Evolutionary conservation across 768 basidiomycete genomes (phyloP).

Genomic region (Lentinula sp.): DNA sequence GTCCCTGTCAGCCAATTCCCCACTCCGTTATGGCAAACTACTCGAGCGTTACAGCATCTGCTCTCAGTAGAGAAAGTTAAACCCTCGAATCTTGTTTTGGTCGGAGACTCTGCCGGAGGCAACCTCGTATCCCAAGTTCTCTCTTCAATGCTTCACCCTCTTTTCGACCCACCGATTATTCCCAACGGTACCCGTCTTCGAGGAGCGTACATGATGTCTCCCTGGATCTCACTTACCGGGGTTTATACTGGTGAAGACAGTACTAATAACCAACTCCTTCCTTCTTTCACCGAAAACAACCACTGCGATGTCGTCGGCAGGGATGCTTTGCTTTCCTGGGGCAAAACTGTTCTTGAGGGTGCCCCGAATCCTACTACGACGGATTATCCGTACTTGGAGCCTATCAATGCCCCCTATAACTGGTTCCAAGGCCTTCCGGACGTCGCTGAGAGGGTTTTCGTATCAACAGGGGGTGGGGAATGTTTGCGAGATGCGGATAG

Average conservation of each 20-base stretch:
- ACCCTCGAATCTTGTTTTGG: conserved; percentile 13
- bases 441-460: conserved; percentile 25
- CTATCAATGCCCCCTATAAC: conserved; percentile 21
- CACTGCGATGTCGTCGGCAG: conserved; percentile 18
- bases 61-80: conserved; percentile 8
- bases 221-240: conserved; percentile 18
- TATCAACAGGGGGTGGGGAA: conserved; percentile 29
- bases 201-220: conserved; percentile 29
- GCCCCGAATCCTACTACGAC: conserved; percentile 17
- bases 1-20: conserved; percentile 12
- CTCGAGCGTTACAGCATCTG: conserved; percentile 9
- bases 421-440: conserved; percentile 27
- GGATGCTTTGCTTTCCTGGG: conserved; percentile 11
- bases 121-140: conserved; percentile 14
- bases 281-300: conserved; percentile 16
- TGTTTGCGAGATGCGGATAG: conserved; percentile 25
- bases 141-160: conserved; percentile 16
- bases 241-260: neutral
- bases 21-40: conserved; percentile 16
- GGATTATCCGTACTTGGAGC: conserved; percentile 20
- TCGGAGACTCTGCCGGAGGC: conserved; percentile 17
- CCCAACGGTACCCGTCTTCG: conserved; percentile 16
- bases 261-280: conserved; percentile 7
- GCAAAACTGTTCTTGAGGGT: conserved; percentile 15
- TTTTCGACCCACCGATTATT: conserved; percentile 8